These are phyloP conservation scores for Cercospora sp. DNA, from an alignment of 2,329 filamentous ascomycete species.

Conservation along the genomic window DNA sequence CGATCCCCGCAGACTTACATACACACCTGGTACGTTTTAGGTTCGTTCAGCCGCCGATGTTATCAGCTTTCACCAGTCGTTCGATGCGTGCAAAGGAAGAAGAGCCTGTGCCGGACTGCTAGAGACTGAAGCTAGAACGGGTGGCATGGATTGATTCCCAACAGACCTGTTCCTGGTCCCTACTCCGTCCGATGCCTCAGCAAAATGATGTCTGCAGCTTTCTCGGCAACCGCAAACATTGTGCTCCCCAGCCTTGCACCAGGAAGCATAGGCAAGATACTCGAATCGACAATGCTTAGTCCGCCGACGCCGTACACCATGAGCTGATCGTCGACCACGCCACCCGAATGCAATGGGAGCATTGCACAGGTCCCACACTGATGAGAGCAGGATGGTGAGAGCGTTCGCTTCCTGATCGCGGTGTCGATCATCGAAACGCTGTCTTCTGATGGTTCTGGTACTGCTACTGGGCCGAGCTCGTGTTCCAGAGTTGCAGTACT, in stretches of 20 bases:
- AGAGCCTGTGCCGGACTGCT: too few species aligned
- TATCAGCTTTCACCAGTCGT: too few species aligned
- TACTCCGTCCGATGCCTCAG: not conserved
- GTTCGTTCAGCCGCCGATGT: too few species aligned
- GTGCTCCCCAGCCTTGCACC: constrained; percentile 24
- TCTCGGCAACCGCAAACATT: constrained; percentile 30
- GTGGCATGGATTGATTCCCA: not conserved
- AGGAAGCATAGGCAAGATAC: constrained; percentile 25
- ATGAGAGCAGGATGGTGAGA: constrained; percentile 11
- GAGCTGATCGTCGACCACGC: constrained; percentile 27
- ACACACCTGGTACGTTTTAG: too few species aligned
- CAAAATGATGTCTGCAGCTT: constrained; percentile 19
- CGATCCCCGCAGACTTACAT: too few species aligned
- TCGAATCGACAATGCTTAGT: constrained; percentile 31
- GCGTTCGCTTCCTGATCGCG: not conserved
- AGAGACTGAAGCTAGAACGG: too few species aligned
- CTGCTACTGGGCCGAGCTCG: not conserved
- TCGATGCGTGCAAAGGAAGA: too few species aligned
- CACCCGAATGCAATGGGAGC: constrained; percentile 22
- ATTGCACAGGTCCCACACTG: constrained; percentile 42
- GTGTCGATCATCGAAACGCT: not conserved
- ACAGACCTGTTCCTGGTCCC: not conserved
- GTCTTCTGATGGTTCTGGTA: not conserved
- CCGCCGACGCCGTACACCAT: constrained; percentile 25
- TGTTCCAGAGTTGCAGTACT: not conserved